phyloP scores from a whole-genome alignment of 2,329 filamentous ascomycete species.

The Rutstroemia sp. region DNA sequence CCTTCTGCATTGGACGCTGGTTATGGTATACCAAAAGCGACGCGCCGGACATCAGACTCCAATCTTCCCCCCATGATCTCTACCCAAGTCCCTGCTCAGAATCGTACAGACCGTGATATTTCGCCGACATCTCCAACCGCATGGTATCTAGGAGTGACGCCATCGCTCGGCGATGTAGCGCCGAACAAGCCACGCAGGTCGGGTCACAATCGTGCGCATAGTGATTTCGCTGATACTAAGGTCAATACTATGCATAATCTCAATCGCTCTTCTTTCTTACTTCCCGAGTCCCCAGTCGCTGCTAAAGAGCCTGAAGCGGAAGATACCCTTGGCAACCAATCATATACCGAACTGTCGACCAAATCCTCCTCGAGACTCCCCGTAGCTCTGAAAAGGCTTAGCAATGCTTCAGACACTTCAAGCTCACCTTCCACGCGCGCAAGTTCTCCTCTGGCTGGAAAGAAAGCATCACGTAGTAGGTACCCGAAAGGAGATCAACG shows the following conservation, averaged over 20 bases:
- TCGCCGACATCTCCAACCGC: constrained; percentile 59
- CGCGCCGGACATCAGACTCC: constrained; percentile 65
- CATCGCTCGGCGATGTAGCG: constrained; percentile 34
- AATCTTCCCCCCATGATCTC: constrained; percentile 45
- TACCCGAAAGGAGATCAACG: constrained; percentile 20
- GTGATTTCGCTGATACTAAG: constrained; percentile 44
- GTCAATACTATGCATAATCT: constrained; percentile 22
- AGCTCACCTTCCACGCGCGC: constrained; percentile 23
- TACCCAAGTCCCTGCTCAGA: constrained; percentile 38
- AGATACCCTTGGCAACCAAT: background rate
- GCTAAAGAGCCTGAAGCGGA: background rate
- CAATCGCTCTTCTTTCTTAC: constrained; percentile 4
- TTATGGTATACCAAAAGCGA: constrained; percentile 50
- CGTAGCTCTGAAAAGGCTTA: constrained; percentile 20
- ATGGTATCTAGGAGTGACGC: constrained; percentile 48
- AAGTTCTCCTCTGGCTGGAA: constrained; percentile 43
- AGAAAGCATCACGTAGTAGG: constrained; percentile 31
- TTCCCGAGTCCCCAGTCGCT: background rate
- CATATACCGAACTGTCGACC: background rate
- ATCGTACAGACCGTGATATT: constrained; percentile 46
- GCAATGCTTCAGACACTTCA: constrained; percentile 38
- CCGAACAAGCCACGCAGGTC: constrained; percentile 26
- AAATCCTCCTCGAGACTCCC: constrained; percentile 23
- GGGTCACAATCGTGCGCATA: constrained; percentile 46
- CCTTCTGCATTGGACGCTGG: constrained; percentile 45